Conservation (phyloP, 371 early-diverging fungal species). For the Mortierella sp. region DNA sequence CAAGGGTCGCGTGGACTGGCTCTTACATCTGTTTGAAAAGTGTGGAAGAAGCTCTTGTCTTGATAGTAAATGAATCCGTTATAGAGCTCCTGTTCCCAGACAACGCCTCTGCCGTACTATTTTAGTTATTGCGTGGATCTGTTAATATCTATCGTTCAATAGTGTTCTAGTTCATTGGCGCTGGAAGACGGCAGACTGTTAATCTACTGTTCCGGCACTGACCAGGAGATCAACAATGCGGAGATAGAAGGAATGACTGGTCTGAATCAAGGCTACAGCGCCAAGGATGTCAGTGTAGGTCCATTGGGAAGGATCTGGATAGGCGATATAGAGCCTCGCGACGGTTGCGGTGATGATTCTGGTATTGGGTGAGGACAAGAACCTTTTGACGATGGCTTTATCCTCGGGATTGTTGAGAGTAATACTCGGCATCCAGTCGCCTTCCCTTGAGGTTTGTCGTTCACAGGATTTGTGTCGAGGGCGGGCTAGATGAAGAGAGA, state of each 20-base stretch:
- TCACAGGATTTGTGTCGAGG: background rate
- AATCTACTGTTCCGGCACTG: conserved; percentile 21
- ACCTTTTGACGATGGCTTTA: conserved; percentile 66
- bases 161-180: too few species aligned
- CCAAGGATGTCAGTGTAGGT: conserved; percentile 81
- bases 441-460: background rate
- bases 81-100: conserved; percentile 89
- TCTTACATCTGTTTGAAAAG: conserved; percentile 86
- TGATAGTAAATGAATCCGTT: conserved; percentile 76
- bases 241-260: conserved; percentile 69
- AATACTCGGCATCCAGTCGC: conserved; percentile 61
- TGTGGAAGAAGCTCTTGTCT: conserved; percentile 84
- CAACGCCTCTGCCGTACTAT: conserved; percentile 64
- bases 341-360: conserved; percentile 87
- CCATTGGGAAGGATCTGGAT: conserved; percentile 78
- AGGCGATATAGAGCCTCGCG: conserved; percentile 84
- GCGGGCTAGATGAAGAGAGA: background rate
- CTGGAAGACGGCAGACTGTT: too few species aligned
- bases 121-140: too few species aligned
- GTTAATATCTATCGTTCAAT: too few species aligned
- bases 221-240: conserved; percentile 83
- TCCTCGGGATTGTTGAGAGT: conserved; percentile 66
- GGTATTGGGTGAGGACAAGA: conserved; percentile 59
- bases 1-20: too few species aligned
- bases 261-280: conserved; percentile 76